A percentile compares a stretch with the other conserved stretches of the same genome.
These are phyloP conservation scores for Beauveria medogensis DNA, from an alignment of 2,329 filamentous ascomycete genomes.

Conservation along the genomic window DNA sequence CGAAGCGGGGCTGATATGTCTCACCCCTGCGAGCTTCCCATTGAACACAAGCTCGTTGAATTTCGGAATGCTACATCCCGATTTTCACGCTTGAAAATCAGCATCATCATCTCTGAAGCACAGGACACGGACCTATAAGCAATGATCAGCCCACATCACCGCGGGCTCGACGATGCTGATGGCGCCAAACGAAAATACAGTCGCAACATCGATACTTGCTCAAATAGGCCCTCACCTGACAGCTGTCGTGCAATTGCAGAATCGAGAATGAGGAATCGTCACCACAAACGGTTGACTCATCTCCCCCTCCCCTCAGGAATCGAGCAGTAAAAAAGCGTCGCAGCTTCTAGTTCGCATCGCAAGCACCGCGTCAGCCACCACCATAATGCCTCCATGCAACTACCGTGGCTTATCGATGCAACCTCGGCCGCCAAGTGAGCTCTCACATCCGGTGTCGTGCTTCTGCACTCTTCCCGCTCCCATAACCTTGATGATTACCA, in stretches of 20 bases:
- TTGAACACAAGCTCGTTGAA: background rate
- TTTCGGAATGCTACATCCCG: background rate
- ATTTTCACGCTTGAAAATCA: background rate
- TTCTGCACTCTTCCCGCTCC: background rate
- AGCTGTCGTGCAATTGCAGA: background rate
- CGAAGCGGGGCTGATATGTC: constrained; percentile 8
- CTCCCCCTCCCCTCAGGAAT: background rate
- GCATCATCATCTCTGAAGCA: background rate
- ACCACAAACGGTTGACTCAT: background rate
- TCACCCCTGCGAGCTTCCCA: background rate
- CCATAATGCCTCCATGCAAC: background rate
- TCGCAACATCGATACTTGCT: background rate
- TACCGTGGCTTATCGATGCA: background rate
- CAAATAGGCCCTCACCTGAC: background rate
- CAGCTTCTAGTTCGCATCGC: constrained; percentile 4
- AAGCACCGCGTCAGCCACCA: constrained; percentile 8
- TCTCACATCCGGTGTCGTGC: background rate
- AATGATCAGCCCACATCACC: background rate
- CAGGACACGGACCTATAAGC: background rate
- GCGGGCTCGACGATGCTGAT: background rate
- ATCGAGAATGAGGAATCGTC: background rate
- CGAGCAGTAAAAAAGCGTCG: background rate
- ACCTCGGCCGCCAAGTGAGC: background rate
- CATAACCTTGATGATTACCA: too few species aligned
- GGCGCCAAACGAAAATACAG: background rate